A percentile compares a stretch with the other conserved stretches of the same genome.
phyloP scores from a whole-genome alignment of 345 rosid genomes.

The Jatropha curcas region DNA sequence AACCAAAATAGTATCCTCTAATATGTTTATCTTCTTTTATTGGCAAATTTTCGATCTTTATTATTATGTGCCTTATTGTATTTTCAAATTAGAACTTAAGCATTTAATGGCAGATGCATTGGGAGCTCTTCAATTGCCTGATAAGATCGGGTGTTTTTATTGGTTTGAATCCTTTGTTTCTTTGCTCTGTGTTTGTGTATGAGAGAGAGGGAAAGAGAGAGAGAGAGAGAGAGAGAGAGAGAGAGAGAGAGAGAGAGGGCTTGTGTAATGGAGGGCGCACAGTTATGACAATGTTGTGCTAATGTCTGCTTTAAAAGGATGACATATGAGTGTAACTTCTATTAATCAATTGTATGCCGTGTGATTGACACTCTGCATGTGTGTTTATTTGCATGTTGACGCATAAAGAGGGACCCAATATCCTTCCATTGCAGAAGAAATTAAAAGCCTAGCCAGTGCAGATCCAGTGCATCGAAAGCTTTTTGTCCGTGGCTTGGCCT shows the following conservation, averaged over 20 bases:
- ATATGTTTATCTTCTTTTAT: background rate
- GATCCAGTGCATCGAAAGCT: conserved; percentile 81
- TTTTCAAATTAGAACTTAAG: background rate
- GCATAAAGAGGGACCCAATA: conserved; percentile 71
- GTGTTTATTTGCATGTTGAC: conserved; percentile 71
- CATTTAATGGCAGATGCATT: background rate
- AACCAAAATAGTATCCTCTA: background rate
- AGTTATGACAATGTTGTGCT: conserved; percentile 20
- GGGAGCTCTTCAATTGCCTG: background rate
- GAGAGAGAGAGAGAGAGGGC: background rate
- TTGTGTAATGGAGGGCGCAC: background rate
- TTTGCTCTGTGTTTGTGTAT: background rate
- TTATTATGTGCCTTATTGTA: background rate
- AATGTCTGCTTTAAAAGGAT: conserved; percentile 21
- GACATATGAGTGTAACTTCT: conserved; percentile 19
- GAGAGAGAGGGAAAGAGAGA: background rate
- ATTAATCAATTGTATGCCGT: conserved; percentile 42
- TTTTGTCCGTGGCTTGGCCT: conserved; percentile 82
- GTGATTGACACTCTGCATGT: conserved; percentile 66
- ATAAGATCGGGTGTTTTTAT: background rate
- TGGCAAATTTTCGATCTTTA: background rate
- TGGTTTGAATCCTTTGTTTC: background rate
- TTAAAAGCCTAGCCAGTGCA: conserved; percentile 64
- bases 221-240: too few species aligned
- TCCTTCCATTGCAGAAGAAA: conserved; percentile 79